phyloP scores from a whole-genome alignment of 768 basidiomycete species.

The Auriscalpium vulgare region DNA sequence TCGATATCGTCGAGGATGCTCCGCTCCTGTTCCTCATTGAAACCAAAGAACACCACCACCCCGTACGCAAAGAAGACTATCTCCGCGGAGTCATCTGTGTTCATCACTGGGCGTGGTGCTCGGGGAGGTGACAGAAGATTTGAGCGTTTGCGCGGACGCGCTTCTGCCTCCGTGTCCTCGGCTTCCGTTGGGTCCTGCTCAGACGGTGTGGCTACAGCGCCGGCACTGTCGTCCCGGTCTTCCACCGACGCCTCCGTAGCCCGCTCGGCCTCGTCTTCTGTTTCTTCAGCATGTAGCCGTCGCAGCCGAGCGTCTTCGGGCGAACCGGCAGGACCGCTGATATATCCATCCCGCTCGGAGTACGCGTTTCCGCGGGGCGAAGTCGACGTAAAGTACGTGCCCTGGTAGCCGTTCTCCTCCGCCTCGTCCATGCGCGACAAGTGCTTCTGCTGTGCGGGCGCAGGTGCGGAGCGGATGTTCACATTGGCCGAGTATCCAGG shows the following conservation, averaged over 20 bases:
- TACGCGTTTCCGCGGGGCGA: constrained; percentile 12
- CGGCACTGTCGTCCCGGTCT: neutral
- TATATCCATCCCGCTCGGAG: constrained; percentile 48
- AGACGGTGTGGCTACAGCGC: neutral
- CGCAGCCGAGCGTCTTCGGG: neutral
- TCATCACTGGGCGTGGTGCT: neutral
- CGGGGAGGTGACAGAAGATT: neutral
- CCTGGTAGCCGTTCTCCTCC: constrained; percentile 87
- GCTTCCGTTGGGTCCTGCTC: neutral
- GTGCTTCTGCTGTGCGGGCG: constrained; percentile 43
- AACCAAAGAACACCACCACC: constrained; percentile 87
- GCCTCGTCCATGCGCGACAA: constrained; percentile 71
- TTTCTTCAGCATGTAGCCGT: neutral
- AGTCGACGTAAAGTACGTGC: constrained; percentile 60
- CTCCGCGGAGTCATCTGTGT: constrained; percentile 56
- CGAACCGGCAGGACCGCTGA: constrained; percentile 22
- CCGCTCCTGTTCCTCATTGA: constrained; percentile 70
- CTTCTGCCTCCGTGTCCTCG: neutral
- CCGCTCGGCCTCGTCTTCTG: constrained; percentile 1
- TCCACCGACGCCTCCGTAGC: neutral
- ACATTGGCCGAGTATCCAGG: constrained; percentile 85
- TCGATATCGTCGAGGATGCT: constrained; percentile 80
- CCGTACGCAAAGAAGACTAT: constrained; percentile 82
- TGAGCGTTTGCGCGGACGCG: neutral
- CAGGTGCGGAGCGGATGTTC: constrained; percentile 78